Percentiles rank a stretch among this genome's conserved stretches.
phyloP scores from a whole-genome alignment of 140 eudicot species.

The Bidens hawaiensis region DNA sequence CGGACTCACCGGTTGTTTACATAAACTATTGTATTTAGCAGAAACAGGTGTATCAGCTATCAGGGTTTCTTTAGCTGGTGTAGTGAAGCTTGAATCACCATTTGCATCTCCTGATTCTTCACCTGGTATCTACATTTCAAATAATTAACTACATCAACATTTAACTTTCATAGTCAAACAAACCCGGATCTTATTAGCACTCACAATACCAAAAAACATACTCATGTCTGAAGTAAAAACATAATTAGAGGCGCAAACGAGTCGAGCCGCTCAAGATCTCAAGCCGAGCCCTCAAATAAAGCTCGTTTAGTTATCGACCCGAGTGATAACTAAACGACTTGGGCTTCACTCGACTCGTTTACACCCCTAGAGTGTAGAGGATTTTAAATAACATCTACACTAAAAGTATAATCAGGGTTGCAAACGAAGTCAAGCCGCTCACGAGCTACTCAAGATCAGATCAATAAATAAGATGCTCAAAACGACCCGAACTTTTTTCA shows the following conservation, averaged over 20 bases:
- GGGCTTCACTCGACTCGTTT: no score
- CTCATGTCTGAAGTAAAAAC: background rate
- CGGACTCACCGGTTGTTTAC: constrained; percentile 9
- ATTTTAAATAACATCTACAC: background rate
- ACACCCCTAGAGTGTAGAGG: no score
- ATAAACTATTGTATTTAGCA: background rate
- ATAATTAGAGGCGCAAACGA: no score
- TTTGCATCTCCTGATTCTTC: background rate
- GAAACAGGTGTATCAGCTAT: background rate
- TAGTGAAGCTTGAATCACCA: constrained; percentile 9
- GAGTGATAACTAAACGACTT: no score
- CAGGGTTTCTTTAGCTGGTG: constrained; percentile 1
- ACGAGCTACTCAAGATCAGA: no score
- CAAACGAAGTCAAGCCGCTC: no score
- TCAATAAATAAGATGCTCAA: no score
- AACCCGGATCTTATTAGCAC: background rate
- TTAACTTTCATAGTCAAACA: constrained; percentile 10
- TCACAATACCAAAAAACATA: background rate
- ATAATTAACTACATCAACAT: background rate
- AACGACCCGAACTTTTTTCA: no score
- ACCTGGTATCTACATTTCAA: constrained; percentile 8
- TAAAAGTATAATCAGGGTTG: no score
- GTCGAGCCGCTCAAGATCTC: no score
- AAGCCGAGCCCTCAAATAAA: no score
- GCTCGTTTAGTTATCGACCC: no score